Conservation (phyloP, 176 grass and related monocot genomes). For the Carex myosuroides region DNA sequence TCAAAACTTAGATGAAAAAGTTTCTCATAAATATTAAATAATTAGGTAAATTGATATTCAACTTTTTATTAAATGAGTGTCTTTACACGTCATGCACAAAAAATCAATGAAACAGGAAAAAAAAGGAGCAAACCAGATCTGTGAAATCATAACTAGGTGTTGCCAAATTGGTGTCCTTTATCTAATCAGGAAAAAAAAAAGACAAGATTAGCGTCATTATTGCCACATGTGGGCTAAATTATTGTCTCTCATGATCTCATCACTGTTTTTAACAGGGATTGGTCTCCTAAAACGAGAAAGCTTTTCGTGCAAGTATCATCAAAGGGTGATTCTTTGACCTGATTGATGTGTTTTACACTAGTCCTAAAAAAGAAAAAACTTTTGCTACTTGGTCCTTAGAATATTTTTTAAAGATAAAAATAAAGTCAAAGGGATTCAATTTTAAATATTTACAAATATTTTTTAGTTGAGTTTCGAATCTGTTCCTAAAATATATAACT, state of each 20-base stretch:
- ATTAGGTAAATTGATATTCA: too few species aligned
- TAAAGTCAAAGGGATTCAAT: too few species aligned
- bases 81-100: too few species aligned
- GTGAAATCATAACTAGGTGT: not conserved
- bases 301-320: constrained; percentile 15
- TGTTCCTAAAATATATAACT: too few species aligned
- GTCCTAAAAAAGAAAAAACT: not conserved
- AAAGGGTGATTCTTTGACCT: not conserved
- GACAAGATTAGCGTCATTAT: not conserved
- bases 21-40: too few species aligned
- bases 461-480: too few species aligned
- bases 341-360: not conserved
- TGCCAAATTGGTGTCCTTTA: not conserved
- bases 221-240: not conserved
- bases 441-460: too few species aligned
- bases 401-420: not conserved
- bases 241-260: not conserved
- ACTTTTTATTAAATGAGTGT: too few species aligned
- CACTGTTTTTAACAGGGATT: not conserved
- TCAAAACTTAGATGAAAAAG: too few species aligned
- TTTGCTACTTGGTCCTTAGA: not conserved
- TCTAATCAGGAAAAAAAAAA: not conserved
- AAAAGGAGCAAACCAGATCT: not conserved
- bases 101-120: not conserved
- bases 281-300: not conserved